Conservation (phyloP, 352 stramenopile species). For the Pythium apleroticum region DNA sequence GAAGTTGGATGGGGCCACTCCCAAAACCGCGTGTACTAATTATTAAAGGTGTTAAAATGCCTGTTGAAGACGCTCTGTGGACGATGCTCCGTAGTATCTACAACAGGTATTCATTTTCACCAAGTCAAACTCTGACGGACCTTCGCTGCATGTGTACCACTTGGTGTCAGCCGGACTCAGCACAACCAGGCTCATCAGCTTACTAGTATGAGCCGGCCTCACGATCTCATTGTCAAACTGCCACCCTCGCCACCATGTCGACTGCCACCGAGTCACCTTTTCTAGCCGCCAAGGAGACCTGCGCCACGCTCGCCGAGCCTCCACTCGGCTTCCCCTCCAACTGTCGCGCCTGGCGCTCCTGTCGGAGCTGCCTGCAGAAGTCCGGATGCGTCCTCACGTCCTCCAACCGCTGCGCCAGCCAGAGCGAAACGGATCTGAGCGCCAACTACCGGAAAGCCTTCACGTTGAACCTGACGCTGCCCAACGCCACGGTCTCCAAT, state of each 20-base stretch:
- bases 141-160: too few relatives aligned
- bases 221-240: too few relatives aligned
- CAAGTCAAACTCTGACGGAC: too few relatives aligned
- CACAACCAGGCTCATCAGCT: too few relatives aligned
- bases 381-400: conserved; percentile 9
- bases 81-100: too few relatives aligned
- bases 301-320: not conserved
- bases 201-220: too few relatives aligned
- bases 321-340: not conserved
- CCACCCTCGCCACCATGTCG: not conserved
- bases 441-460: conserved; percentile 3
- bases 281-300: not conserved
- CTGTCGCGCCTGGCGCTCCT: conserved; percentile 16
- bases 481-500: not conserved
- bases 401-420: conserved; percentile 1
- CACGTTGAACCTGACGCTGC: not conserved
- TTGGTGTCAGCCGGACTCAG: too few relatives aligned
- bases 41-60: too few relatives aligned
- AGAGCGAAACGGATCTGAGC: not conserved
- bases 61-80: too few relatives aligned
- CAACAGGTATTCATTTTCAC: too few relatives aligned
- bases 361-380: conserved; percentile 18
- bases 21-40: too few relatives aligned
- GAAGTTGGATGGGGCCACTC: too few relatives aligned
- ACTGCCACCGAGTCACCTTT: not conserved